Evolutionary conservation across 2,329 filamentous ascomycete species (phyloP).

Genomic region (Lasiodiplodia sp.): DNA sequence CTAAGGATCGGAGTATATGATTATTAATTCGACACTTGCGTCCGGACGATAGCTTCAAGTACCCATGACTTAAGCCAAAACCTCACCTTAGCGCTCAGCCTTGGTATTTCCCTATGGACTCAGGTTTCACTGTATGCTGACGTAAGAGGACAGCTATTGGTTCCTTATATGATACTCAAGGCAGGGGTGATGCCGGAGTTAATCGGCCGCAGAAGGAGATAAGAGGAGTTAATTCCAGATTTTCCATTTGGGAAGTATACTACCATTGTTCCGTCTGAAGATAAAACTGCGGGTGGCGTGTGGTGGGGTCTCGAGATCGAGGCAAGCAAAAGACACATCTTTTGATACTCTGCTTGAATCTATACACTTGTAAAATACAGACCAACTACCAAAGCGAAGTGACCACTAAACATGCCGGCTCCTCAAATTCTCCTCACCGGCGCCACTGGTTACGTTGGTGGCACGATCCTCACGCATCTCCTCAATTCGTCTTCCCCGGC

Average conservation of each 20-base stretch:
- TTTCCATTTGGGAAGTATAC: background rate
- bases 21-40: too few relatives aligned
- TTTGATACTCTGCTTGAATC: background rate
- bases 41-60: too few relatives aligned
- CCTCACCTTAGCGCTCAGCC: too few relatives aligned
- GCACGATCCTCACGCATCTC: conserved; percentile 30
- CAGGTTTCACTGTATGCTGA: background rate
- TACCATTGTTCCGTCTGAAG: background rate
- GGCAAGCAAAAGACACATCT: background rate
- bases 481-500: background rate
- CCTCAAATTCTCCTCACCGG: conserved; percentile 32
- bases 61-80: too few relatives aligned
- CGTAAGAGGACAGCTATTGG: background rate
- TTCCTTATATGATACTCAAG: background rate
- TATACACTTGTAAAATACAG: background rate
- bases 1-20: too few relatives aligned
- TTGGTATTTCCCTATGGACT: too few relatives aligned
- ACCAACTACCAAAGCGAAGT: background rate
- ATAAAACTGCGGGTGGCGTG: background rate
- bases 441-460: conserved; percentile 33
- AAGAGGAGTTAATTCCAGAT: background rate
- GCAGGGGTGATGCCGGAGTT: background rate
- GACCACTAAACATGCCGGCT: background rate
- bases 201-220: background rate
- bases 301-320: background rate